Percentiles rank a stretch among this genome's conserved stretches.
phyloP scores from a whole-genome alignment of 2,329 filamentous ascomycete species.

The Hypoxylon sp. region DNA sequence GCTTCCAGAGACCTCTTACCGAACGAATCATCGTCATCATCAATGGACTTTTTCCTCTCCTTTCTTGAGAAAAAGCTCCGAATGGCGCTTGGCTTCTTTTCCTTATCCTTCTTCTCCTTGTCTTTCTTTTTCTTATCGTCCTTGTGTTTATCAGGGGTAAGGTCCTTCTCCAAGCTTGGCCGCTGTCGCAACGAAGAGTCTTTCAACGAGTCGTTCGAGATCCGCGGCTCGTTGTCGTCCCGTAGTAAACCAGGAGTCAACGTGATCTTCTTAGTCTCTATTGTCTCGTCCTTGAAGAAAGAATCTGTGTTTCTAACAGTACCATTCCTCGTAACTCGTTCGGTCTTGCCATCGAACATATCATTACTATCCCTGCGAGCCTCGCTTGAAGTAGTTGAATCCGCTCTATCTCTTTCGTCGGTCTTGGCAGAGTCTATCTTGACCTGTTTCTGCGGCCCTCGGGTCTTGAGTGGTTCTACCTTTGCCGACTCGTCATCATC shows the following conservation, averaged over 20 bases:
- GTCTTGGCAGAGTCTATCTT: slow-evolving; percentile 56
- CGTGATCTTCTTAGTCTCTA: slow-evolving; percentile 97
- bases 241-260: slow-evolving; percentile 92
- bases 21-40: slow-evolving; percentile 72
- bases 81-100: slow-evolving; percentile 63
- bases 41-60: slow-evolving; percentile 70
- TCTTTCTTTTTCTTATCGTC: slow-evolving; percentile 79
- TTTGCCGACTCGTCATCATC: slow-evolving; percentile 67
- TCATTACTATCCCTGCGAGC: slow-evolving; percentile 74
- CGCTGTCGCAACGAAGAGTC: slow-evolving; percentile 65
- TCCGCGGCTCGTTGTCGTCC: slow-evolving; percentile 75
- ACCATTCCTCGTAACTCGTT: slow-evolving; percentile 82
- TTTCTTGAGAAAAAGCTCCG: slow-evolving; percentile 75
- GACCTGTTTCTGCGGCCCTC: slow-evolving; percentile 59
- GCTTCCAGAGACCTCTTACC: slow-evolving; percentile 75
- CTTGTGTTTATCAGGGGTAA: slow-evolving; percentile 66
- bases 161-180: slow-evolving; percentile 69
- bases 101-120: slow-evolving; percentile 65
- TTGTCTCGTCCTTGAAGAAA: slow-evolving; percentile 96
- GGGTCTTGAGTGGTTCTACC: slow-evolving; percentile 70
- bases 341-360: slow-evolving; percentile 69
- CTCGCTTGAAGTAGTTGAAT: slow-evolving; percentile 43
- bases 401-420: slow-evolving; percentile 56
- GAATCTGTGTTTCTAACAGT: slow-evolving; percentile 93
- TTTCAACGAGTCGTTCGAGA: slow-evolving; percentile 59